Percentiles rank a stretch among this genome's conserved stretches.
phyloP scores from a whole-genome alignment of 2,329 filamentous ascomycete genomes.

The Fusarium fujikuroi region DNA sequence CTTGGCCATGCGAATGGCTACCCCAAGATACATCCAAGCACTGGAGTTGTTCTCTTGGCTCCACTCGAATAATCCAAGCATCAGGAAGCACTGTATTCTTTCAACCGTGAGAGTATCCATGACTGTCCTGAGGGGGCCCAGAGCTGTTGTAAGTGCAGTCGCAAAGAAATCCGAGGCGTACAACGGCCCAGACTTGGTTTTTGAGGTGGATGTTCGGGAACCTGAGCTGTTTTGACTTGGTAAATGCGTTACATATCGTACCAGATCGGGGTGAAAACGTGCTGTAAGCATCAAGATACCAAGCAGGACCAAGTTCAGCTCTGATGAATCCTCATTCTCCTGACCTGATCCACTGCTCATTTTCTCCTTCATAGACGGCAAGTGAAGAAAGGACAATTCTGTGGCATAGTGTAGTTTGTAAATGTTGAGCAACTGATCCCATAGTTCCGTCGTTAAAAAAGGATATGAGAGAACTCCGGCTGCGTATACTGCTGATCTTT shows the following conservation, averaged over 20 bases:
- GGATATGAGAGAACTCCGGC: constrained; percentile 71
- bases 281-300: constrained; percentile 19
- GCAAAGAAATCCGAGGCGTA: constrained; percentile 8
- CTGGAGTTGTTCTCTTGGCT: background rate
- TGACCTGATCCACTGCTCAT: background rate
- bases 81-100: constrained; percentile 7
- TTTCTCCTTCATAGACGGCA: constrained; percentile 44
- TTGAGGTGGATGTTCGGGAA: background rate
- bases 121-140: background rate
- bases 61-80: constrained; percentile 16
- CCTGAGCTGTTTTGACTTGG: background rate
- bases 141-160: background rate
- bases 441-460: constrained; percentile 71
- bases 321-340: background rate
- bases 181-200: background rate
- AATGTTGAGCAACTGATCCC: constrained; percentile 75
- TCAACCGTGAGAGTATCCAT: constrained; percentile 4
- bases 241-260: constrained; percentile 9
- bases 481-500: constrained; percentile 47
- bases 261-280: constrained; percentile 8
- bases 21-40: constrained; percentile 10
- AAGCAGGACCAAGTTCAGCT: constrained; percentile 13
- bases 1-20: constrained; percentile 11
- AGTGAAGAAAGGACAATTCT: constrained; percentile 77
- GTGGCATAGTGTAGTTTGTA: constrained; percentile 78